These are phyloP conservation scores for Candida taoyuanica DNA, from an alignment of 805 yeast species.

Conservation along the genomic window DNA sequence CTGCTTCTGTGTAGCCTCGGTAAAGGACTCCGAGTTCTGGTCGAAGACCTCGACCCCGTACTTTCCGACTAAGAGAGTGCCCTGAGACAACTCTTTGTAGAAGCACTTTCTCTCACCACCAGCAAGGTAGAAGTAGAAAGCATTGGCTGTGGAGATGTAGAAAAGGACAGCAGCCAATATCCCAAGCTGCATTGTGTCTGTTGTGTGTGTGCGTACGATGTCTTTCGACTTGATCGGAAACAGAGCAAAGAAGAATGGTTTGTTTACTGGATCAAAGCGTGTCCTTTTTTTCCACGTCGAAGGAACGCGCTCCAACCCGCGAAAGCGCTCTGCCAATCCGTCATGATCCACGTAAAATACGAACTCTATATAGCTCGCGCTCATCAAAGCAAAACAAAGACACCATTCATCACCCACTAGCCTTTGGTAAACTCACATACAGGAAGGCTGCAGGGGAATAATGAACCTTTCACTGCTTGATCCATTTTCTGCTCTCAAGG, in stretches of 20 bases:
- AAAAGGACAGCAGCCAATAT: conserved; percentile 14
- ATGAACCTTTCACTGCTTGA: conserved; percentile 84
- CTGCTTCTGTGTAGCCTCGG: conserved; percentile 31
- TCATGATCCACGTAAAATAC: too few species aligned
- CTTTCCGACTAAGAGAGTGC: conserved; percentile 44
- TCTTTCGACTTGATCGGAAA: too few species aligned
- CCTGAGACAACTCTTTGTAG: conserved; percentile 48
- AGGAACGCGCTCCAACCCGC: too few species aligned
- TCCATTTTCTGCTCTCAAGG: conserved; percentile 88
- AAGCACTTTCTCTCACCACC: conserved; percentile 53
- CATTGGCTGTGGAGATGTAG: conserved; percentile 28
- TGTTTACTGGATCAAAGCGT: conserved; percentile 10
- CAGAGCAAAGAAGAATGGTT: neutral
- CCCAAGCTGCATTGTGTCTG: conserved; percentile 13
- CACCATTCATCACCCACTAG: too few species aligned
- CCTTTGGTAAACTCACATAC: too few species aligned
- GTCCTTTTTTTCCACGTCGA: conserved; percentile 6
- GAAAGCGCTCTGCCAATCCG: too few species aligned
- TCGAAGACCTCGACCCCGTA: conserved; percentile 45
- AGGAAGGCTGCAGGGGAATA: too few species aligned
- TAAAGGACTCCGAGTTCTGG: conserved; percentile 31
- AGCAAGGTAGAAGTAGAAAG: conserved; percentile 47
- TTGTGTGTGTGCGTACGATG: too few species aligned
- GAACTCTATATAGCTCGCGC: too few species aligned
- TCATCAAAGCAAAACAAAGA: neutral